phyloP scores from a whole-genome alignment of 306 rosid species.

The Quillaja saponaria region DNA sequence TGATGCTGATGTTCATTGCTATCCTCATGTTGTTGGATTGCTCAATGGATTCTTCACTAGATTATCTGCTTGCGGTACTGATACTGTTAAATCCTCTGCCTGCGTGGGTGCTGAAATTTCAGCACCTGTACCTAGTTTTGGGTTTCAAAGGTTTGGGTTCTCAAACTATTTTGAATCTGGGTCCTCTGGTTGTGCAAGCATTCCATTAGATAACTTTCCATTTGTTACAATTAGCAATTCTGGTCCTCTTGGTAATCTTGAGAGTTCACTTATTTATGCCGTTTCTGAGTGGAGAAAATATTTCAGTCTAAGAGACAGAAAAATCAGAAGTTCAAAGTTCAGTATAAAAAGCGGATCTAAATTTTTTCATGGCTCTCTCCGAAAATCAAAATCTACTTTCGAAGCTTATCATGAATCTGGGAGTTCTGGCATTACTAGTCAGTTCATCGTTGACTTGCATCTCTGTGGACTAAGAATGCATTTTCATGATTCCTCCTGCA shows the following conservation, averaged over 20 bases:
- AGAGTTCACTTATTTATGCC: constrained; percentile 51
- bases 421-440: constrained; percentile 34
- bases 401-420: constrained; percentile 39
- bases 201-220: constrained; percentile 75
- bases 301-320: constrained; percentile 52
- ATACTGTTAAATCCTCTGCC: constrained; percentile 29
- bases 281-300: constrained; percentile 74
- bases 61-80: constrained; percentile 43
- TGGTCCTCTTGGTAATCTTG: constrained; percentile 65
- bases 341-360: constrained; percentile 33
- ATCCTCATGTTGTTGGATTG: constrained; percentile 60
- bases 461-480: constrained; percentile 57
- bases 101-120: constrained; percentile 35
- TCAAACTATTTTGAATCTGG: constrained; percentile 75
- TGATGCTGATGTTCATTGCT: constrained; percentile 75
- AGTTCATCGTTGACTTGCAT: constrained; percentile 49
- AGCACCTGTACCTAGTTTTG: constrained; percentile 36
- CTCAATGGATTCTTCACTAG: constrained; percentile 57
- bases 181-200: constrained; percentile 62
- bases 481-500: constrained; percentile 88
- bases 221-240: constrained; percentile 63
- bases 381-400: constrained; percentile 30
- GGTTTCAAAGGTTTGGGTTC: constrained; percentile 71
- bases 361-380: constrained; percentile 34
- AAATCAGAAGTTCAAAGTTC: constrained; percentile 39